Base-by-base conservation (phyloP, 2,329 filamentous ascomycete genomes). In the Zopfia rhizophila region DNA sequence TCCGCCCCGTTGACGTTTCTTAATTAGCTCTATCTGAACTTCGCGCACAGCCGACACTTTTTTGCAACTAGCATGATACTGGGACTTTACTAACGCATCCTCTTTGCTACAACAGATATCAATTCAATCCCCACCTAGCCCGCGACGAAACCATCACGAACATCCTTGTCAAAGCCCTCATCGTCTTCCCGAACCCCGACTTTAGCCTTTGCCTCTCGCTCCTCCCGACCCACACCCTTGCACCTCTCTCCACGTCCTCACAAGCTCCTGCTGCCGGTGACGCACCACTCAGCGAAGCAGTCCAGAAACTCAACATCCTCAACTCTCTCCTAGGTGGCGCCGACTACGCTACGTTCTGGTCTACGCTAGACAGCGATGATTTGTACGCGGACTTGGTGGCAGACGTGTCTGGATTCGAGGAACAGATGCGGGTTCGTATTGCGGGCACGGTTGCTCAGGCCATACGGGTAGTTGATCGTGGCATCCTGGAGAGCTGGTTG, bases 101-200 rank as follows among this genome's bases (percentile, higher is more conserved):
- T n/a, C n/a, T 40, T 28, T 14, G 22, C 37, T 13, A 51, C 64
- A n/a, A n/a, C n/a, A 99, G 94, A 58, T 99, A 99, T 83, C 95
- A 99, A 80, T 96, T 99, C 80, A 99, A 99, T 85, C 94, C 94
- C 39, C 92, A 97, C 81, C 90, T 96, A 64, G 87, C 92, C 71
- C 93, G 94, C 80, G 90, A 96, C 70, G 94, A 99, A 77, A 91
- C 93, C 69, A 91, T 94, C 75, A 97, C 94, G 82, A 97, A 97
- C 83, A 89, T 97, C 78, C 91, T 99, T 73, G 92, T 96, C 81
- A 99, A 97, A 82, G 84, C 92, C 60, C 87, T 99, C 72, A 96
- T 93, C 62, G 90, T 96, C 78, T 99, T 99, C 82, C 94, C 94
- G 56, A 92, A 90, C 14, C 86, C 94, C 31, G 92, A 97, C 75